Base-by-base conservation (phyloP, 352 stramenopile species). In the Poterioochromonas sp. region DNA sequence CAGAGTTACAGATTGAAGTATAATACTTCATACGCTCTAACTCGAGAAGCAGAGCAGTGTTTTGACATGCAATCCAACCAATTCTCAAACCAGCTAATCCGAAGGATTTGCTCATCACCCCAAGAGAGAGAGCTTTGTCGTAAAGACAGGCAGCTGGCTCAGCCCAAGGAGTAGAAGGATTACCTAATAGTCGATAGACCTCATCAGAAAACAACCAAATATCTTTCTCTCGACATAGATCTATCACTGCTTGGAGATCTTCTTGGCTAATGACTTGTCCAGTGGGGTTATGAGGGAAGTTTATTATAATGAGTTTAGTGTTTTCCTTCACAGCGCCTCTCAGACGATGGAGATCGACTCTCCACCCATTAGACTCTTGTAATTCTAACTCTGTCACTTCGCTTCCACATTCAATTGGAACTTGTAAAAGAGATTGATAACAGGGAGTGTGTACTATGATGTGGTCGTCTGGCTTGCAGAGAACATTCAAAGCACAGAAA, bases 221-320 rank as follows among this genome's bases (percentile, higher is more conserved):
- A 51, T 83, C 80, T 53, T 85, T 79, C 65, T 68, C 58, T 15
- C 82, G 35, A 49, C 82, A 86, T 35, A 89, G 80, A 26, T 76
- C 79, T 20, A 91, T 44, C 40, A 91, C 84, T 0, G 58, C 65
- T 5, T 76, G 54, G 73, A 79, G 86, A 49, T 91, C 86, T 39
- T 70, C 77, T 44, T 79, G 78, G 0, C 80, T 80, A 0, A 84
- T 83, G 35, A 88, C 68, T 53, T 83, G 83, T 0, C 87, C 87
- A 0, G 87, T 91, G 22, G 87, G 87, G 63, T 91, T 91, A 81
- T 91, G 87, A 5, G 87, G 87, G 63, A 91, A 91, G 83, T 91
- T 91, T 62, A 91, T 78, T 0, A 90, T 79, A 3, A 91, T 69
- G 34, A 90, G 71, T 80, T 90, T 91, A 0, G 85, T 88, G 64